Percentiles rank a stretch among this genome's conserved stretches.
These are phyloP conservation scores for Kuraishia borneana DNA, from an alignment of 805 yeast species.

Conservation along the genomic window DNA sequence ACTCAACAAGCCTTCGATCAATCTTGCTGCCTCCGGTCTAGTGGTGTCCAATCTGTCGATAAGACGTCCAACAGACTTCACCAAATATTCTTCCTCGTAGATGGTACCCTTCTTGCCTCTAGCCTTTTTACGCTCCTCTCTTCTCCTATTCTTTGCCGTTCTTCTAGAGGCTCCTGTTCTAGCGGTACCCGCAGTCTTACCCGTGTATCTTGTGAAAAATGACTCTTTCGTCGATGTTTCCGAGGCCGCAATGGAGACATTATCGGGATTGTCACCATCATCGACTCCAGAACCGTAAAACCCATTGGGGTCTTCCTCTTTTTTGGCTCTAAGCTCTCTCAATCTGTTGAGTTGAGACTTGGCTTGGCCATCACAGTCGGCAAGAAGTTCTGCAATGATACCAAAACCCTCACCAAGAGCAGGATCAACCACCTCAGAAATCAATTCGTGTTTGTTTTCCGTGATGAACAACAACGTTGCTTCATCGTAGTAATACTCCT, in stretches of 20 bases:
- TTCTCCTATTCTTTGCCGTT: conserved; percentile 83
- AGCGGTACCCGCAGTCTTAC: conserved; percentile 92
- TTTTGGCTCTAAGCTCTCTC: conserved; percentile 76
- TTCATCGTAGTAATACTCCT: conserved; percentile 60
- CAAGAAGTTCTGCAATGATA: conserved; percentile 71
- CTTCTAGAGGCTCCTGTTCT: conserved; percentile 91
- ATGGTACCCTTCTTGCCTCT: conserved; percentile 97
- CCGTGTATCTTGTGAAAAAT: conserved; percentile 91
- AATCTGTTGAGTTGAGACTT: conserved; percentile 74
- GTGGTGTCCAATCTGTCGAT: conserved; percentile 72
- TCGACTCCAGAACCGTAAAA: conserved; percentile 62
- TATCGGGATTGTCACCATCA: conserved; percentile 73
- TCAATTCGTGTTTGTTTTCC: conserved; percentile 29
- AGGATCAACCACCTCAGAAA: conserved; percentile 54
- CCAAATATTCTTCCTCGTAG: conserved; percentile 91
- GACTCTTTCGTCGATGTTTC: conserved; percentile 90
- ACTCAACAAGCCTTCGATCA: conserved; percentile 69
- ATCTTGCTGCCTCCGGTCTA: conserved; percentile 56
- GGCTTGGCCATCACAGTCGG: conserved; percentile 87
- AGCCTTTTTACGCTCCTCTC: conserved; percentile 93
- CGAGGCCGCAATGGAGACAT: conserved; percentile 89
- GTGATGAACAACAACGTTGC: conserved; percentile 59
- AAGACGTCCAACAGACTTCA: conserved; percentile 79
- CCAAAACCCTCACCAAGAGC: conserved; percentile 85
- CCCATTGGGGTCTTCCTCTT: conserved; percentile 73